Conservation (phyloP, 257 asterid genomes). For the Penstemon newberryi region DNA sequence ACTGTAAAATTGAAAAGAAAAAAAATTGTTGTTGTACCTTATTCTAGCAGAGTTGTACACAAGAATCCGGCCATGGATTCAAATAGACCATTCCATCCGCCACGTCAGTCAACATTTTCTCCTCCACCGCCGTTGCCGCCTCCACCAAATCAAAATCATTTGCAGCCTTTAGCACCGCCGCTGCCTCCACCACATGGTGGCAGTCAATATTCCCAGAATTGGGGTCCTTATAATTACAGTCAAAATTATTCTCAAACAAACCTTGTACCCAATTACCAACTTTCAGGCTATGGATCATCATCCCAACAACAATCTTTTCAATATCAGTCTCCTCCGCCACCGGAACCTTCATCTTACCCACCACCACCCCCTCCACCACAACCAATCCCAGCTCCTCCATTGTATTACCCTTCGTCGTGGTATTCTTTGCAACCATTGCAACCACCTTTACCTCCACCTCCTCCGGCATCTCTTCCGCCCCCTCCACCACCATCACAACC, state of each 20-base stretch:
- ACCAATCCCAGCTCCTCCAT: slow-evolving; percentile 54
- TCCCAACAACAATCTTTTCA: slow-evolving; percentile 50
- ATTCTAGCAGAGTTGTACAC: slow-evolving; percentile 22
- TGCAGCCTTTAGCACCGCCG: slow-evolving; percentile 53
- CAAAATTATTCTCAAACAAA: slow-evolving; percentile 54
- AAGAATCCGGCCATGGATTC: slow-evolving; percentile 62
- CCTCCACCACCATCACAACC: slow-evolving; percentile 73
- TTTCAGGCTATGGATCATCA: slow-evolving; percentile 44
- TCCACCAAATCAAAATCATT: slow-evolving; percentile 53
- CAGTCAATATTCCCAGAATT: slow-evolving; percentile 43
- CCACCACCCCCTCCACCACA: slow-evolving; percentile 60
- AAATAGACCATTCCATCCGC: slow-evolving; percentile 85
- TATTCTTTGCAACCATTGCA: slow-evolving; percentile 55
- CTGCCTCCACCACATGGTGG: slow-evolving; percentile 42
- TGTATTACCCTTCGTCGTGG: slow-evolving; percentile 47
- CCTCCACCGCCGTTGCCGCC: slow-evolving; percentile 67
- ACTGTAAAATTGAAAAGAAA: not conserved
- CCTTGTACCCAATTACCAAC: slow-evolving; percentile 48
- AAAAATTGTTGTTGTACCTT: slow-evolving; percentile 1
- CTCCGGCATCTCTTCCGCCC: slow-evolving; percentile 67
- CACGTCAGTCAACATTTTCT: slow-evolving; percentile 48
- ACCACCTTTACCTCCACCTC: slow-evolving; percentile 42
- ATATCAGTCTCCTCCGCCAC: slow-evolving; percentile 71
- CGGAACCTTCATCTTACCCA: slow-evolving; percentile 62
- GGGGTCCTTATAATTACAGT: slow-evolving; percentile 45